Conservation (phyloP, 1,139 yeast species). For the Entelexis paramagnoliae region DNA sequence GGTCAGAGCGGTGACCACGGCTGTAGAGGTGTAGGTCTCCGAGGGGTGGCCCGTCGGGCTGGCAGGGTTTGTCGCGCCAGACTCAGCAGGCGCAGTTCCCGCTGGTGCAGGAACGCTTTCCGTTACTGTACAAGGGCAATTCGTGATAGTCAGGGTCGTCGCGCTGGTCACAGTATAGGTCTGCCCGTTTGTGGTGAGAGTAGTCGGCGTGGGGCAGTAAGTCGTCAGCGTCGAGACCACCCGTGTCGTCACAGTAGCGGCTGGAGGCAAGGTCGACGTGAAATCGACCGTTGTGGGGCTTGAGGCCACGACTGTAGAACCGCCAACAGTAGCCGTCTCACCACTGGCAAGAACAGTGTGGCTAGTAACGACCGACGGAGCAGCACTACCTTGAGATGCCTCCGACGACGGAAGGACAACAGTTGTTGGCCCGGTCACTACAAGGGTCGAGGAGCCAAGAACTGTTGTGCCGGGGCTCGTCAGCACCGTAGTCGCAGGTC, state of each 20-base stretch:
- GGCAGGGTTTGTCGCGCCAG: background rate
- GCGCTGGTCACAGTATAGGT: conserved; percentile 37
- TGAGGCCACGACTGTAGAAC: conserved; percentile 6
- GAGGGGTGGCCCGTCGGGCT: background rate
- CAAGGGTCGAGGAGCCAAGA: background rate
- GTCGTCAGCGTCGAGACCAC: conserved; percentile 7
- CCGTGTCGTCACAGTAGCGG: background rate
- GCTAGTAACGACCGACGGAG: background rate
- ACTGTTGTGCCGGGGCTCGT: conserved; percentile 1
- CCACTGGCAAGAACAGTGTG: background rate
- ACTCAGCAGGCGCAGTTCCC: background rate
- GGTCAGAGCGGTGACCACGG: conserved; percentile 29
- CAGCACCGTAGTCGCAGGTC: conserved; percentile 2
- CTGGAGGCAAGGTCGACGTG: background rate
- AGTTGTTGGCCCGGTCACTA: background rate
- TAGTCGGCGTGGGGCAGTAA: conserved; percentile 20
- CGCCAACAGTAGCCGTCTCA: background rate
- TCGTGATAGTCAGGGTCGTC: conserved; percentile 38
- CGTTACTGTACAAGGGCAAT: conserved; percentile 41
- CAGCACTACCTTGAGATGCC: background rate
- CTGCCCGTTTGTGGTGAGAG: conserved; percentile 31
- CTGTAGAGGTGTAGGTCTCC: conserved; percentile 9
- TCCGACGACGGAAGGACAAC: background rate
- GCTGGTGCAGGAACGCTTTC: background rate
- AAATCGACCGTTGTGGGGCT: background rate